Percentiles rank a stretch among this genome's conserved stretches.
Evolutionary conservation across 2,329 filamentous ascomycete genomes (phyloP).

Genomic region (Claviceps sp.): DNA sequence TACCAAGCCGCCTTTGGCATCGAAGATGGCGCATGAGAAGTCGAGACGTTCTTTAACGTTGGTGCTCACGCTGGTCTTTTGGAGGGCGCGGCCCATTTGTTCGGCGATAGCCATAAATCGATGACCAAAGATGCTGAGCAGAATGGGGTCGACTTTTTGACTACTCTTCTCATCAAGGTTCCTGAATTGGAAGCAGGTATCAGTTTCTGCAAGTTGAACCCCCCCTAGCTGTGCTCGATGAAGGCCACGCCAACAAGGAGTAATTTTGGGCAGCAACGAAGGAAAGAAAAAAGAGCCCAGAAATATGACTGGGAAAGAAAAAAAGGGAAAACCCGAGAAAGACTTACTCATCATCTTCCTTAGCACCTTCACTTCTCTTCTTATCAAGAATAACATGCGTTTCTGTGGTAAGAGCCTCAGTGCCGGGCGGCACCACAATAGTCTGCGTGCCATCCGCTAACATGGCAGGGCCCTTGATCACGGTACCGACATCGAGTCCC

Average conservation of each 20-base stretch:
- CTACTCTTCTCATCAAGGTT: constrained; percentile 11
- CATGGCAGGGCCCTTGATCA: constrained; percentile 68
- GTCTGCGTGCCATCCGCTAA: constrained; percentile 83
- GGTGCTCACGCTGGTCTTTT: constrained; percentile 69
- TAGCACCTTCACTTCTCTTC: constrained; percentile 35
- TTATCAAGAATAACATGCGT: constrained; percentile 87
- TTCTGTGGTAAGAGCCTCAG: constrained; percentile 63
- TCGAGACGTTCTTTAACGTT: constrained; percentile 76
- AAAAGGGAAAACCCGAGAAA: too few relatives aligned
- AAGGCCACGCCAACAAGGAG: background rate
- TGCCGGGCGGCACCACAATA: constrained; percentile 72
- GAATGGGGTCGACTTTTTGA: constrained; percentile 52
- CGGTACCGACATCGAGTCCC: constrained; percentile 57
- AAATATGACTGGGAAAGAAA: background rate
- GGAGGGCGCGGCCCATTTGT: constrained; percentile 67
- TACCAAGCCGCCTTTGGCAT: constrained; percentile 60
- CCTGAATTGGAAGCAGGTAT: background rate
- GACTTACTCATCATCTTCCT: constrained; percentile 17
- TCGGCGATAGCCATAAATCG: constrained; percentile 80
- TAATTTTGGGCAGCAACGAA: background rate
- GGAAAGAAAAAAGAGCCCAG: background rate
- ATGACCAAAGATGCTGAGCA: constrained; percentile 69
- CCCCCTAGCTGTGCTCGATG: background rate
- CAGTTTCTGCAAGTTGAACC: too few relatives aligned
- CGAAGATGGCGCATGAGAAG: constrained; percentile 72